Conservation (phyloP, 2,329 filamentous ascomycete species). For the Arthrinium phaeospermum region DNA sequence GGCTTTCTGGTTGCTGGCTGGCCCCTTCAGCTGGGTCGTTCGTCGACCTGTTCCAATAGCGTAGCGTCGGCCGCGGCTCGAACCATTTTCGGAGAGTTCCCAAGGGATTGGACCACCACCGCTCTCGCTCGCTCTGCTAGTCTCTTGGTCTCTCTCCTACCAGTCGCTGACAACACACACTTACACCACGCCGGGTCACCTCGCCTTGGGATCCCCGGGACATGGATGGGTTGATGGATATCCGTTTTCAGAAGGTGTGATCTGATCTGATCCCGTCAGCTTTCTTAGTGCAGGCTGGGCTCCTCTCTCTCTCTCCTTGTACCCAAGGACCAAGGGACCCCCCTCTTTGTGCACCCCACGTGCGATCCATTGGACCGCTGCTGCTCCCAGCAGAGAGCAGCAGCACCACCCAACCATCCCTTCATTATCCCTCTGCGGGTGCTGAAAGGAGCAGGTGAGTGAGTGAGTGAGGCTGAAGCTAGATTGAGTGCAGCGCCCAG, state of each 20-base stretch:
- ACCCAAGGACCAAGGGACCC: neutral
- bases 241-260: constrained; percentile 17
- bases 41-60: neutral
- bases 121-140: neutral
- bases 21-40: constrained; percentile 12
- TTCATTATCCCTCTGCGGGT: neutral
- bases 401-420: neutral
- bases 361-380: neutral
- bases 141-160: too few species aligned
- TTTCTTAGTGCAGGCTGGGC: neutral
- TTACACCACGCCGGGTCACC: neutral
- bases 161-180: neutral
- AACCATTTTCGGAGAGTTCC: neutral
- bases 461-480: constrained; percentile 12
- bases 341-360: neutral
- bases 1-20: too few species aligned
- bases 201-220: neutral
- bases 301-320: neutral
- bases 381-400: neutral
- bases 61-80: neutral
- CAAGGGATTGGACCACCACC: neutral
- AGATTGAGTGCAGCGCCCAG: neutral
- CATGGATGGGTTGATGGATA: neutral
- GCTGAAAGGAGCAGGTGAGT: constrained; percentile 10
- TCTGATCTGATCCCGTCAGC: constrained; percentile 16